Evolutionary conservation across 208 protist species (phyloP), one percentile per base, ranked within the genome.

Genomic region (Phytomonas sp.): DNA sequence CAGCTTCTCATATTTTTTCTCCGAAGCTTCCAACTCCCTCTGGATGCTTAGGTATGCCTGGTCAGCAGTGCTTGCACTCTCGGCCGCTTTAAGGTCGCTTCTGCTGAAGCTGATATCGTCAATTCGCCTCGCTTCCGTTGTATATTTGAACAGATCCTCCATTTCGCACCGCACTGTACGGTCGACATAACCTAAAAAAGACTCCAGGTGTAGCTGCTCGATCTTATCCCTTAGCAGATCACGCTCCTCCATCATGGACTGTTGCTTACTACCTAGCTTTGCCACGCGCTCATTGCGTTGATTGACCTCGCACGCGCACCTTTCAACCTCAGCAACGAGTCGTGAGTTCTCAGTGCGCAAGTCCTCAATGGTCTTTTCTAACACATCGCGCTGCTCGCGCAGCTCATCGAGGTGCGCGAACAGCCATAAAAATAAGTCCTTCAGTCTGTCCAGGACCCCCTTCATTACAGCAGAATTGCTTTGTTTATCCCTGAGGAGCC

Each of bases 1-100:
- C 17, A 56, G 46, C 46, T 56, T 56, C 20, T 56, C 46, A 26
- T 56, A 56, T 56, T 56, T 56, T 56, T 56, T 56, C 46, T 56
- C 46, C 1, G 46, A 56, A 26, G 46, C 46, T 26, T 56, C 46
- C 46, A 56, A 56, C 46, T 56, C 46, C 46, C 46, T 56, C 26
- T 56, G 46, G 20, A 56, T 56, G 20, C 46, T 56, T 8, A 56
- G 46, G 20, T 56, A 56, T 56, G 46, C 20, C 46, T 56, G 46
- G 46, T 56, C 46, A 56, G 46, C 46, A 56, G 46, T 56, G 46
- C 2, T 56, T 8, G 11, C 20, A 23, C 20, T 56, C 46, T 56
- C 46, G 26, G 46, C 11, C 46, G 46, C 46, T 23, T 56, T 56
- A 56, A 56, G 46, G 20, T 26, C 20, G 23, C 20, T 56, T 26